phyloP scores from a whole-genome alignment of 371 early-diverging fungal species.

The Catenaria anguillulae region DNA sequence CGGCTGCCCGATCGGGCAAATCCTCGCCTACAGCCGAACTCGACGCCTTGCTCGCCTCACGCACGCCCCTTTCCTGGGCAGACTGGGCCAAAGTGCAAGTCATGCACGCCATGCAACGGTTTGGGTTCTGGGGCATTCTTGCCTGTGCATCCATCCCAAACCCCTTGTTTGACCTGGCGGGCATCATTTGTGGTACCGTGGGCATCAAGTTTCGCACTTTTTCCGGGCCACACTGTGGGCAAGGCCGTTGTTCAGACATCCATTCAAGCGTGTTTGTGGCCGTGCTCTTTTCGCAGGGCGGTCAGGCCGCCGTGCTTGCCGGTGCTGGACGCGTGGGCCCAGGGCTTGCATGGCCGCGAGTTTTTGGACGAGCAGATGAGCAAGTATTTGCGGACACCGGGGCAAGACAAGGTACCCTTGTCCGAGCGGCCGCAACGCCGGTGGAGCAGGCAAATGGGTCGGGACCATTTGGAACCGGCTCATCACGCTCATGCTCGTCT shows the following conservation, averaged over 20 bases:
- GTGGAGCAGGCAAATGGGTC: conserved; percentile 7
- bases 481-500: conserved; percentile 58
- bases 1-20: conserved; percentile 56
- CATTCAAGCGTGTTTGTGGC: conserved; percentile 54
- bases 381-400: conserved; percentile 12
- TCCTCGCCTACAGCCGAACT: conserved; percentile 41
- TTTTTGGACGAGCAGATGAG: conserved; percentile 32
- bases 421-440: not conserved
- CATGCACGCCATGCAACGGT: conserved; percentile 42
- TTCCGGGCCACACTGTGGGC: conserved; percentile 75
- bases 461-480: conserved; percentile 57
- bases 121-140: conserved; percentile 78
- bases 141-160: conserved; percentile 86
- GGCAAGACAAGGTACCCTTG: not conserved
- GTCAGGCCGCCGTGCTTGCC: conserved; percentile 34
- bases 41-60: no score
- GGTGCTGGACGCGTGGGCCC: conserved; percentile 26
- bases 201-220: conserved; percentile 75
- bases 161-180: conserved; percentile 88
- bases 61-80: conserved; percentile 29
- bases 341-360: conserved; percentile 30
- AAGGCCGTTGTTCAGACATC: conserved; percentile 74
- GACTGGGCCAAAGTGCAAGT: conserved; percentile 46
- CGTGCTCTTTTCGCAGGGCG: conserved; percentile 48
- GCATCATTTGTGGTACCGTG: conserved; percentile 82